Evolutionary conservation across 345 rosid genomes (phyloP).

Genomic region (Boechera retrofracta): DNA sequence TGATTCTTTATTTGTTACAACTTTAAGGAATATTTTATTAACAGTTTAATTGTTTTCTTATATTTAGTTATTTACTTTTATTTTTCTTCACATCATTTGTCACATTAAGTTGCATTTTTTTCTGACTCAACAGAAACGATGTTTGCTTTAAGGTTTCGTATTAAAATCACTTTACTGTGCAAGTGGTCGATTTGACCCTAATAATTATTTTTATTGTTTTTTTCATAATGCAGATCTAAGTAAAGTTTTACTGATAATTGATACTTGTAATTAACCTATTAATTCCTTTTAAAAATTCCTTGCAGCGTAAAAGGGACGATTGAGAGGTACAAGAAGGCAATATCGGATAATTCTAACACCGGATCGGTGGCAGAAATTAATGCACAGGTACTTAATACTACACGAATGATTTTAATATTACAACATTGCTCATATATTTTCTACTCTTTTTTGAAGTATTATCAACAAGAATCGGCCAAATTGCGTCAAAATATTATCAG

Average conservation of each 20-base stretch:
- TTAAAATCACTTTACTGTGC: constrained; percentile 53
- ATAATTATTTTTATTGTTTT: not conserved
- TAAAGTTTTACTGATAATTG: not conserved
- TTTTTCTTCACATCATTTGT: constrained; percentile 40
- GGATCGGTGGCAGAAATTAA: constrained; percentile 81
- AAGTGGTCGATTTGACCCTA: constrained; percentile 63
- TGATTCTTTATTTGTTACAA: constrained; percentile 32
- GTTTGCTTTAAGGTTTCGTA: constrained; percentile 64
- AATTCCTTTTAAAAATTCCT: constrained; percentile 3
- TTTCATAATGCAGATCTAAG: not conserved
- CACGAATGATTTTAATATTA: not conserved
- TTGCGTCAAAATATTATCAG: constrained; percentile 67
- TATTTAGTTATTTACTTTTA: not conserved
- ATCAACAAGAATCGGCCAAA: constrained; percentile 88
- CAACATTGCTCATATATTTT: not conserved
- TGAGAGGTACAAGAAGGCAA: constrained; percentile 91
- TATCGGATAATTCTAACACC: constrained; percentile 63
- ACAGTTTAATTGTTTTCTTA: constrained; percentile 11
- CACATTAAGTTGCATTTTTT: constrained; percentile 38
- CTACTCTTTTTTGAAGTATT: constrained; percentile 52
- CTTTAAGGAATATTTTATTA: constrained; percentile 40
- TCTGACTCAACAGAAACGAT: constrained; percentile 47
- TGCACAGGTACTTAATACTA: constrained; percentile 68
- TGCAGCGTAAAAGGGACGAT: constrained; percentile 90
- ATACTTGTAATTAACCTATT: constrained; percentile 9